These are phyloP conservation scores for Hemileccinum rubropunctum DNA, from an alignment of 768 basidiomycete genomes.

Conservation along the genomic window DNA sequence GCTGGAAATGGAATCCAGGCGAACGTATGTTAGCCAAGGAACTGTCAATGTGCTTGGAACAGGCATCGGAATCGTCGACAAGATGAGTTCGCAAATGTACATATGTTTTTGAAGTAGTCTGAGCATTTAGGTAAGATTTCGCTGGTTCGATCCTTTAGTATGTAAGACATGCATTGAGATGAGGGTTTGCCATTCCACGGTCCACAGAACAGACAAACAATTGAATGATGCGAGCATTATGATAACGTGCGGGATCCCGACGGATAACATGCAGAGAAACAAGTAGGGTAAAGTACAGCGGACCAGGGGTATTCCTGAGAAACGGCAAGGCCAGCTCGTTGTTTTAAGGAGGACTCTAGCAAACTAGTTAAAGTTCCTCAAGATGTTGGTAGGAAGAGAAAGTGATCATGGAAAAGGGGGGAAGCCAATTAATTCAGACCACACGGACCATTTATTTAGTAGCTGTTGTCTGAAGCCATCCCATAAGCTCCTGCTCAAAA, in stretches of 20 bases:
- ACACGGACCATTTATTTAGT: constrained; percentile 26
- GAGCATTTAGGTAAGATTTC: neutral
- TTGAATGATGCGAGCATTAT: constrained; percentile 38
- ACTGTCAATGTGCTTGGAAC: constrained; percentile 23
- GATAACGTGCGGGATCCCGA: constrained; percentile 34
- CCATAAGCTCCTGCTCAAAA: constrained; percentile 37
- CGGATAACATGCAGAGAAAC: constrained; percentile 36
- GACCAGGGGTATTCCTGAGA: constrained; percentile 37
- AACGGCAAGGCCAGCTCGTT: constrained; percentile 37
- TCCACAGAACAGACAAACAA: constrained; percentile 17
- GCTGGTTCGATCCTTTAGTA: neutral
- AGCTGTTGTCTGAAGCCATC: constrained; percentile 36
- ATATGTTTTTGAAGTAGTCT: neutral
- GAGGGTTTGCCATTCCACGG: constrained; percentile 3
- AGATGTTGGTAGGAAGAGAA: constrained; percentile 9
- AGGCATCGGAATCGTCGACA: constrained; percentile 1
- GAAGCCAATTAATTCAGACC: constrained; percentile 11
- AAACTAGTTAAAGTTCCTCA: constrained; percentile 23
- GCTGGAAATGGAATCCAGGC: constrained; percentile 43
- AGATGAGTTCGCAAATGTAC: neutral
- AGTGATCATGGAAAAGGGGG: constrained; percentile 2
- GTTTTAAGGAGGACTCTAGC: constrained; percentile 27
- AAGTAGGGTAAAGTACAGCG: constrained; percentile 41
- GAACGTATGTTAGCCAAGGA: constrained; percentile 42
- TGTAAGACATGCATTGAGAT: neutral